Base-by-base conservation (phyloP, 2,329 filamentous ascomycete species). In the Alternaria arbusti region DNA sequence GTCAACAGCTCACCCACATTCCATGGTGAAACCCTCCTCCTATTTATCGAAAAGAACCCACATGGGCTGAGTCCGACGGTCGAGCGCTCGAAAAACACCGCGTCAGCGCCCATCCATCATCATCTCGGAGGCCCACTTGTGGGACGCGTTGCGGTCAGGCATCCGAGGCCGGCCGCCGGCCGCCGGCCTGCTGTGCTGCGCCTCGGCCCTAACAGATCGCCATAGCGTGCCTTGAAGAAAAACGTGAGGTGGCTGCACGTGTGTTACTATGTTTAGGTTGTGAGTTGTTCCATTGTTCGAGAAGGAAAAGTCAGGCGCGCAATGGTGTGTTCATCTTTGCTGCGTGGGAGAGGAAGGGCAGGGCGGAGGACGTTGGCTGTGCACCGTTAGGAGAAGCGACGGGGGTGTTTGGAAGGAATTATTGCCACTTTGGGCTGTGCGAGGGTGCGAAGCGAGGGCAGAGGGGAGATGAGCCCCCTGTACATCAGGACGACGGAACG, bases 391-490 rank as follows among this genome's bases (percentile, higher is more conserved):
- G 43, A 23, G 10, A 49, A 44, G 23, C 11, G 46, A 25, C 17
- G 30, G 28, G 23, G 12, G n/a, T 50, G 30, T 32, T 43, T 45
- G 28, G 20, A 47, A 49, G 30, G 52, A 50, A 57, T 50, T 6
- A 15, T 61, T 61, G 52, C 58, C 58, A 50, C 52, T 61, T 61
- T 61, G 30, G 51, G 51, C n/a, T 45, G 52, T 17, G 58, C 51
- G 6, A 52, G 56, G 58, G 17, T 56, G 54, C 30, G 58, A 32
- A 50, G 52, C 44, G 52, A 49, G 25, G 45, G 45, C 20, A n/a
- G 45, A 57, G 46, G 44, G 44, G 36, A 30, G 51, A 46, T 25
- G 47, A 61, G 58, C 56, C 52, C 44, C 28, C 57, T 54, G 49
- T 28, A 52, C 22, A 52, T 52, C 49, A 52, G 49, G 49, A 22